phyloP scores from a whole-genome alignment of 164 flowering plant genomes.

The Macadamia tetraphylla region DNA sequence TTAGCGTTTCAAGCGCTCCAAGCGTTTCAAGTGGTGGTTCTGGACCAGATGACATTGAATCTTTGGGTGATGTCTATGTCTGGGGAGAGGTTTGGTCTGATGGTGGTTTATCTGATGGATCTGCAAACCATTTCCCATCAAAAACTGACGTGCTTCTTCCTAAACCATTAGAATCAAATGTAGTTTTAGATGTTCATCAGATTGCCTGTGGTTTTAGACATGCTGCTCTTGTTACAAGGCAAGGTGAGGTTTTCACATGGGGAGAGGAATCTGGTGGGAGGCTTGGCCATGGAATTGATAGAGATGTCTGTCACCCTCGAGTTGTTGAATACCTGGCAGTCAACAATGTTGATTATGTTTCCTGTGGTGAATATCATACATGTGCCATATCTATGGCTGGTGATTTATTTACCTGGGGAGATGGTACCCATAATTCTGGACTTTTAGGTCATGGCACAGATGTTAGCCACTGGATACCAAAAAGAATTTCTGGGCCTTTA shows the following conservation, averaged over 20 bases:
- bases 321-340: constrained; percentile 17
- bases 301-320: constrained; percentile 15
- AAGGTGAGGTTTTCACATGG: constrained; percentile 25
- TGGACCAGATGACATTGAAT: constrained; percentile 21
- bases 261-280: constrained; percentile 23
- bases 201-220: constrained; percentile 19
- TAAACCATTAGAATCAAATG: constrained; percentile 17
- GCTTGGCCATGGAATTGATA: constrained; percentile 20
- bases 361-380: constrained; percentile 22
- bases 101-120: constrained; percentile 9
- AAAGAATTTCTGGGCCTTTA: constrained; percentile 22
- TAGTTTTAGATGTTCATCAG: constrained; percentile 19
- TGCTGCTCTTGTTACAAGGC: constrained; percentile 23
- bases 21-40: constrained; percentile 21
- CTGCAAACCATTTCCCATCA: constrained; percentile 4
- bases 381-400: constrained; percentile 20
- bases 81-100: constrained; percentile 22
- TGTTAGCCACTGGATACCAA: constrained; percentile 25
- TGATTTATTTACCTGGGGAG: constrained; percentile 25
- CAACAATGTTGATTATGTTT: constrained; percentile 13
- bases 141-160: constrained; percentile 19
- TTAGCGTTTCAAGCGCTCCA: constrained; percentile 55
- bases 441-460: constrained; percentile 20
- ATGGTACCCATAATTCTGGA: constrained; percentile 22
- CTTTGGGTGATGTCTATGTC: constrained; percentile 20